These are phyloP conservation scores for Lentinula boryana DNA, from an alignment of 768 basidiomycete genomes.

Conservation along the genomic window DNA sequence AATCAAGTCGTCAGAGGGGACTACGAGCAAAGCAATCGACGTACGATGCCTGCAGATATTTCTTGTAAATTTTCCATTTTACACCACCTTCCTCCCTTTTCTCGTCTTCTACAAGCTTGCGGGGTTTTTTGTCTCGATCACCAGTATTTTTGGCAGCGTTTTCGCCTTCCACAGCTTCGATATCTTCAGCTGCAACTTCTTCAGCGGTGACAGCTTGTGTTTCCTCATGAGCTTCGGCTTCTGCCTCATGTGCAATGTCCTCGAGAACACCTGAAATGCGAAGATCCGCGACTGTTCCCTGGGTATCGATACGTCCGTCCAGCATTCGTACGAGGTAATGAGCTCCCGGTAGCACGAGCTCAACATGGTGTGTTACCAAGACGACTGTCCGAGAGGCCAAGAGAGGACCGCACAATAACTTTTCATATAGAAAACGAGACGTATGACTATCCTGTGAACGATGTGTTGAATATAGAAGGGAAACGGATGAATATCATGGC, in stretches of 20 bases:
- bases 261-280: conserved; percentile 56
- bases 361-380: conserved; percentile 80
- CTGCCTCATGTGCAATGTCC: conserved; percentile 46
- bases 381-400: conserved; percentile 65
- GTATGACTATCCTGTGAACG: conserved; percentile 58
- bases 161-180: conserved; percentile 17
- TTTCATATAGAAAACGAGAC: conserved; percentile 54
- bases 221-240: conserved; percentile 41
- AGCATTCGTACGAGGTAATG: conserved; percentile 73
- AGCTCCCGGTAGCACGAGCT: conserved; percentile 71
- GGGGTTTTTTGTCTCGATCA: conserved; percentile 48
- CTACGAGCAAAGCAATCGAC: conserved; percentile 17
- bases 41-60: conserved; percentile 69
- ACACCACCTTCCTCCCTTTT: conserved; percentile 77
- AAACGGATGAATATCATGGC: conserved; percentile 16
- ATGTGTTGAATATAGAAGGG: background rate
- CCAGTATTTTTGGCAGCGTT: conserved; percentile 21
- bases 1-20: background rate
- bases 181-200: conserved; percentile 20
- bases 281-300: conserved; percentile 65
- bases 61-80: conserved; percentile 66
- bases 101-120: conserved; percentile 77
- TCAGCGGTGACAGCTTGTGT: conserved; percentile 28
- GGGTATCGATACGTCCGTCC: conserved; percentile 74
- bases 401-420: conserved; percentile 61